Evolutionary conservation across 352 stramenopile genomes (phyloP), one percentile per base, ranked within the genome.

Genomic region (Globisporangium solare): DNA sequence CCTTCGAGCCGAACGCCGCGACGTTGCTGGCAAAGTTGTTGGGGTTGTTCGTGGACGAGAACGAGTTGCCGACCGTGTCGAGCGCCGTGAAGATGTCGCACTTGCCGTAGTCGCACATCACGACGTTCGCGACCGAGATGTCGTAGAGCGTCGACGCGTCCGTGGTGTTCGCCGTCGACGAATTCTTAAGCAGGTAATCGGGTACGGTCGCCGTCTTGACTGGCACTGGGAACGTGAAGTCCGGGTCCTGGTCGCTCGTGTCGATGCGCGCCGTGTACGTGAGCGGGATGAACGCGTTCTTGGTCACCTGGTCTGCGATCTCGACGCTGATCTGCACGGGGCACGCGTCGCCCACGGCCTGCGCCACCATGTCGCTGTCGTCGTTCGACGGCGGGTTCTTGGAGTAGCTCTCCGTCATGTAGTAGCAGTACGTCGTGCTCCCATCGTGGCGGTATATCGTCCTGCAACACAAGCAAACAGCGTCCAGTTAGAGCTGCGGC

Each of bases 351-450:
- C 74, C 78, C 22, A 67, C 63, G 52, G 68, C 70, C 40, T 61
- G 45, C 39, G 68, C 61, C 22, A 89, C 46, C 31, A 88, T 61
- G 60, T 84, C 47, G 57, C 72, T 67, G 47, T 78, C 51, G 50
- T 63, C 57, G n/a, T 24, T 54, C 20, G 66, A 45, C 24, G 78
- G 76, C 39, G 77, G 57, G 51, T 84, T 58, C 51, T 64, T 58
- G 35, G 73, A 79, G 62, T 88, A 88, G 58, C 79, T 83, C 12
- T 86, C 68, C 20, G 67, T 63, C 15, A 86, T 68, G 66, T 86
- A 89, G 64, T 89, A 92, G 67, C 82, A 92, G 69, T 92, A 90
- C 46, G 82, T 92, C 32, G 82, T 92, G 60, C 65, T 82, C 46
- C 63, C 72, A 67, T 92, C 82, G 60, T 90, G 85, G 56, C 86